Evolutionary conservation across 129 eudicot genomes (phyloP).

Genomic region (Flaveria bidentis): DNA sequence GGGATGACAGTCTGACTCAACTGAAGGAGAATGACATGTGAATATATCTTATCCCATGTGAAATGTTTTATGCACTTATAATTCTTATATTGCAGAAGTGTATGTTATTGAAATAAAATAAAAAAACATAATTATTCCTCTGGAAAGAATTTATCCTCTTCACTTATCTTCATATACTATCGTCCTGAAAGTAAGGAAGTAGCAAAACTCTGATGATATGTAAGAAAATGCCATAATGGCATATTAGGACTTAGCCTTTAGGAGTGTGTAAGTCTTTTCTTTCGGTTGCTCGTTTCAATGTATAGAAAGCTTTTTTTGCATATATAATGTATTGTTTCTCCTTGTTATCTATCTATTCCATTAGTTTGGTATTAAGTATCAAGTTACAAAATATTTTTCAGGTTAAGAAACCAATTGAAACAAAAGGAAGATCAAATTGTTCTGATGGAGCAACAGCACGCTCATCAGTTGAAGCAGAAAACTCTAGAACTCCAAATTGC

Average conservation of each 20-base stretch:
- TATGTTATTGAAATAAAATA: conserved; percentile 2
- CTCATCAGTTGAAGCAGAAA: conserved; percentile 93
- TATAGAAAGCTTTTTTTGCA: background rate
- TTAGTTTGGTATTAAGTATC: conserved; percentile 6
- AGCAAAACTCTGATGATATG: background rate
- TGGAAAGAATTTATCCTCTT: background rate
- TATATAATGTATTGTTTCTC: background rate
- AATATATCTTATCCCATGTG: conserved; percentile 22
- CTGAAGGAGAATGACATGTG: conserved; percentile 91
- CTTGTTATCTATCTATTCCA: conserved; percentile 10
- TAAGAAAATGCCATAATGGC: background rate
- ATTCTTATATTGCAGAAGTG: background rate
- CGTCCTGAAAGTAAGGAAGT: background rate
- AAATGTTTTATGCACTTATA: background rate
- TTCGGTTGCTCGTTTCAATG: background rate
- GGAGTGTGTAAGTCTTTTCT: background rate
- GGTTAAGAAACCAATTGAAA: conserved; percentile 79
- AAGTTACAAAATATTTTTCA: conserved; percentile 33
- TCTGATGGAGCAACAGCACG: conserved; percentile 74
- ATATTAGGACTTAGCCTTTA: background rate
- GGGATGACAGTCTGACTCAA: conserved; percentile 81
- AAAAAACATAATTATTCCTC: background rate
- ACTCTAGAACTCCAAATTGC: conserved; percentile 87
- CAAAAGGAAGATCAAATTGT: conserved; percentile 81
- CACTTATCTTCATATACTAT: conserved; percentile 6